phyloP scores from a whole-genome alignment of 108 stramenopile species.

The Pseudonitzschia pungens region DNA sequence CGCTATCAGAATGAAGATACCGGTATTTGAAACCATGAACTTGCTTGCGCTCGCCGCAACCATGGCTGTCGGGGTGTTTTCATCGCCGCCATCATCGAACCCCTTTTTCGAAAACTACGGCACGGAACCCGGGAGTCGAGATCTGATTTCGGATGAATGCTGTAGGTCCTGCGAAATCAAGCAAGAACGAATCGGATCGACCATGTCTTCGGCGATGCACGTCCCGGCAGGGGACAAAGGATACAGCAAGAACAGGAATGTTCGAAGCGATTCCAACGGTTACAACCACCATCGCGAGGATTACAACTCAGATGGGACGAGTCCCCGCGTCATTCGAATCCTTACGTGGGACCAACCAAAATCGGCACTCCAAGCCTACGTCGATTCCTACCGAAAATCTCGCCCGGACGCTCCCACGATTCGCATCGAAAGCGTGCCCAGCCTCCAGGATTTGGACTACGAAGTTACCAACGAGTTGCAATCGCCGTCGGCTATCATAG shows the following conservation, averaged over 20 bases:
- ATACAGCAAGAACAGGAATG: background rate
- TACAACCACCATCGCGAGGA: background rate
- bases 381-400: conserved; percentile 8
- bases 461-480: conserved; percentile 19
- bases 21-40: background rate
- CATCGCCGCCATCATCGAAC: background rate
- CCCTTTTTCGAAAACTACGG: background rate
- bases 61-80: background rate
- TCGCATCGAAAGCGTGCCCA: conserved; percentile 9
- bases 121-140: background rate
- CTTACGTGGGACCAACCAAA: conserved; percentile 16
- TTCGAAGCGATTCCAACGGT: background rate
- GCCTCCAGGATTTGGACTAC: conserved; percentile 24
- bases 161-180: background rate
- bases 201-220: background rate
- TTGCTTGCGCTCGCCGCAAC: background rate
- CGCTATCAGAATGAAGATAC: background rate
- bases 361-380: conserved; percentile 15
- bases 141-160: background rate
- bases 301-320: background rate
- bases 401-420: conserved; percentile 15
- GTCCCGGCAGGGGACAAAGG: background rate
- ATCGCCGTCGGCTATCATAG: background rate
- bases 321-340: background rate
- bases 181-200: background rate